Evolutionary conservation across 2,329 filamentous ascomycete species (phyloP), one percentile per base, ranked within the genome.

Genomic region (Alternaria ethzedia): DNA sequence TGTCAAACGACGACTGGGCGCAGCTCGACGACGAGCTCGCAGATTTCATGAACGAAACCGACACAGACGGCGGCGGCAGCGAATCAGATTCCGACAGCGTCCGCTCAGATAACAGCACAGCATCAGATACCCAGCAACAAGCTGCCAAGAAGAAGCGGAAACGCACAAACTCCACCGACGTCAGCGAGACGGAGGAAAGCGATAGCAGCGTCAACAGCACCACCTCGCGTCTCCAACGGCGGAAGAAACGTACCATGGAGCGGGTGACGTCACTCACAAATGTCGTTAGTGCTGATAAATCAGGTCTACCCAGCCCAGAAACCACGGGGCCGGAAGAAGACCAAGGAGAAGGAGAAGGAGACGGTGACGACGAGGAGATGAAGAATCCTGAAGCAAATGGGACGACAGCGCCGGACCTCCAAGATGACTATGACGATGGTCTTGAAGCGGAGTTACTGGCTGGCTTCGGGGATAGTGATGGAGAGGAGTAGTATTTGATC

Each of bases 11-110:
- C 8, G 74, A 83, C 30, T 83, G 84, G 62, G 81, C 83, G 26
- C 82, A 83, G 47, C 81, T 84, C 2, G 89, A 93, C 68, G 89
- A 91, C 62, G 93, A 96, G 73, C 82, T 96, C 10, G 88, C 87
- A 13, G 92, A 93, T 49, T 94, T 96, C 69, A 81, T 96, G 69
- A 86, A 86, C 45, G 78, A 78, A 32, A 72, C 77, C 5, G 80
- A 80, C 10, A 78, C 78, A 2, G 79, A 78, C 6, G 72, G 72
- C 17, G 67, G 72, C 13, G 67, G 72, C 12, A 70, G 69, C 46
- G 71, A 70, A 5, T 77, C 75, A 8, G 78, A 77, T 47, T 72
- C 77, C 11, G 76, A 81, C 32, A 78, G 77, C 51, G 72, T 76
- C 15, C 69, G 66, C 2, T 79, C 78, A 0, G 75, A 79, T 10